Evolutionary conservation across 352 stramenopile genomes (phyloP).

Genomic region (Phytophthora cactorum): DNA sequence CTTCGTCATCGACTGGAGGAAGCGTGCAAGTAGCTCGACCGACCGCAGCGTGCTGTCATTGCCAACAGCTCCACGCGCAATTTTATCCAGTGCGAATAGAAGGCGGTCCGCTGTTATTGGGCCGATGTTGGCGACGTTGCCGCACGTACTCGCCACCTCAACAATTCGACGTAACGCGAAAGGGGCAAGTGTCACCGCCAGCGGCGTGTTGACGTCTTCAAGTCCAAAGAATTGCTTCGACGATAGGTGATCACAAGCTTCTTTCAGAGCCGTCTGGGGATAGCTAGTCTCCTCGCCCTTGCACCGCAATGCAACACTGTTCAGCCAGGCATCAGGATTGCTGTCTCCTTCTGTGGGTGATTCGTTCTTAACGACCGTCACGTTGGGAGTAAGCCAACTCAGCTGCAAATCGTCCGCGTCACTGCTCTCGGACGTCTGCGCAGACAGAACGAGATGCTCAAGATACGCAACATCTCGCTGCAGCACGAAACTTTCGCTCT

Average conservation of each 20-base stretch:
- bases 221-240: conserved; percentile 56
- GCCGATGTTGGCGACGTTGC: conserved; percentile 6
- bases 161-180: conserved; percentile 69
- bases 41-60: conserved; percentile 17
- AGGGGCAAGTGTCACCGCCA: conserved; percentile 49
- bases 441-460: conserved; percentile 60
- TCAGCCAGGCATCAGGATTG: conserved; percentile 36
- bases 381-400: conserved; percentile 32
- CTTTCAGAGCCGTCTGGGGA: conserved; percentile 42
- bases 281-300: conserved; percentile 26
- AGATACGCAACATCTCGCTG: conserved; percentile 68
- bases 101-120: conserved; percentile 56
- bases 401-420: conserved; percentile 38
- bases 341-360: background rate
- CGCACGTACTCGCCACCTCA: conserved; percentile 46
- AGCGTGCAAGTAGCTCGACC: conserved; percentile 55
- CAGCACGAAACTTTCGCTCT: conserved; percentile 54
- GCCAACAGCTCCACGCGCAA: conserved; percentile 31
- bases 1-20: conserved; percentile 59
- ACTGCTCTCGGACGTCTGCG: conserved; percentile 14
- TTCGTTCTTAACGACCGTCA: conserved; percentile 6
- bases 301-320: conserved; percentile 38
- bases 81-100: conserved; percentile 69
- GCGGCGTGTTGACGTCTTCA: conserved; percentile 14
- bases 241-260: conserved; percentile 53